These are phyloP conservation scores for Hygrocybe coccinea DNA, from an alignment of 768 basidiomycete genomes.

Conservation along the genomic window DNA sequence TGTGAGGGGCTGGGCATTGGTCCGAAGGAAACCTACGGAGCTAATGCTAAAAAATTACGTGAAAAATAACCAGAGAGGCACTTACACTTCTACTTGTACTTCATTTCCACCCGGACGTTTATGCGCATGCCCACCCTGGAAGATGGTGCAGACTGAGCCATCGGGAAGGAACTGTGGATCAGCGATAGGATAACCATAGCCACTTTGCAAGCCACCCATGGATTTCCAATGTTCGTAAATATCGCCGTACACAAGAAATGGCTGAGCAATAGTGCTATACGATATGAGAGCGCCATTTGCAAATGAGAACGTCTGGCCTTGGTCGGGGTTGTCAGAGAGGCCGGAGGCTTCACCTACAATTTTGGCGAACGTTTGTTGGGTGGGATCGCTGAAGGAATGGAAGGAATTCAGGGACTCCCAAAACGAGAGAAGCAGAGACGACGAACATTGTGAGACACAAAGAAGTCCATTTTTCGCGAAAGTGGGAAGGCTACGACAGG, in stretches of 20 bases:
- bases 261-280: not conserved
- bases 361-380: not conserved
- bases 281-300: conserved; percentile 2
- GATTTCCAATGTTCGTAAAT: not conserved
- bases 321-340: not conserved
- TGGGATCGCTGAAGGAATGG: not conserved
- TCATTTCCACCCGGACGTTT: not conserved
- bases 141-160: conserved; percentile 2
- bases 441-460: not conserved
- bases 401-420: not conserved
- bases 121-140: conserved; percentile 1
- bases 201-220: not conserved
- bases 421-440: not conserved
- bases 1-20: not conserved
- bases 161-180: conserved; percentile 4
- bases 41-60: not conserved
- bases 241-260: conserved; percentile 2
- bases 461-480: not conserved
- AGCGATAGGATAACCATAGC: conserved; percentile 1
- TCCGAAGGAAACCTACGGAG: not conserved
- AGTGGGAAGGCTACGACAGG: not conserved
- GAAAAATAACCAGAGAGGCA: not conserved
- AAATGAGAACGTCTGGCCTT: not conserved
- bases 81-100: not conserved
- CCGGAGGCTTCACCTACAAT: not conserved